Conservation (phyloP, 2,329 filamentous ascomycete genomes). For the Capronia coronata region DNA sequence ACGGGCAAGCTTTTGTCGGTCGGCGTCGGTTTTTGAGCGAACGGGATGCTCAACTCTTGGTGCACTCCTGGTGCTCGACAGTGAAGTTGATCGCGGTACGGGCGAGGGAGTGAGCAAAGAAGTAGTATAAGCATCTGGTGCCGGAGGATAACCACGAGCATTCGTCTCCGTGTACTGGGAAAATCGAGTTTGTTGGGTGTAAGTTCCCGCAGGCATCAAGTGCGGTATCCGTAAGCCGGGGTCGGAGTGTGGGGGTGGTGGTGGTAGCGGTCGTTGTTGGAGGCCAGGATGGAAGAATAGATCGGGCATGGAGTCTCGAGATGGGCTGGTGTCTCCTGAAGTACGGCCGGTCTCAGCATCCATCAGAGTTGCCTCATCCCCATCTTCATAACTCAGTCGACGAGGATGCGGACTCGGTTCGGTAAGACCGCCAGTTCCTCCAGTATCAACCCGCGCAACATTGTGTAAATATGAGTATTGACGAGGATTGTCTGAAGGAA, state of each 20-base stretch:
- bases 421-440: constrained; percentile 81
- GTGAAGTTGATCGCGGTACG: constrained; percentile 69
- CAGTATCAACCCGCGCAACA: constrained; percentile 73
- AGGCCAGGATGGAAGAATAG: constrained; percentile 91
- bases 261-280: constrained; percentile 54
- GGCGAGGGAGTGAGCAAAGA: constrained; percentile 40
- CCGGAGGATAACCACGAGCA: constrained; percentile 34
- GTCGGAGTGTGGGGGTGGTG: constrained; percentile 46
- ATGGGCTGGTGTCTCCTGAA: constrained; percentile 57
- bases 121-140: constrained; percentile 49
- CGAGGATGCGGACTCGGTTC: constrained; percentile 59
- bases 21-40: constrained; percentile 88
- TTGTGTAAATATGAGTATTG: constrained; percentile 48
- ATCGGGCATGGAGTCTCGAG: constrained; percentile 71
- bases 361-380: constrained; percentile 65
- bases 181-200: constrained; percentile 48
- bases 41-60: constrained; percentile 75
- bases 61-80: constrained; percentile 74
- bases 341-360: constrained; percentile 44
- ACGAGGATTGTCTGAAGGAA: constrained; percentile 50
- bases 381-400: constrained; percentile 84
- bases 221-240: constrained; percentile 45
- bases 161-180: constrained; percentile 39
- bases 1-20: constrained; percentile 50
- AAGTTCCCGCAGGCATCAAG: constrained; percentile 53